A percentile compares a stretch with the other conserved stretches of the same genome.
Conservation (phyloP, 2,329 filamentous ascomycete species). For the Macrophomina phaseolina region DNA sequence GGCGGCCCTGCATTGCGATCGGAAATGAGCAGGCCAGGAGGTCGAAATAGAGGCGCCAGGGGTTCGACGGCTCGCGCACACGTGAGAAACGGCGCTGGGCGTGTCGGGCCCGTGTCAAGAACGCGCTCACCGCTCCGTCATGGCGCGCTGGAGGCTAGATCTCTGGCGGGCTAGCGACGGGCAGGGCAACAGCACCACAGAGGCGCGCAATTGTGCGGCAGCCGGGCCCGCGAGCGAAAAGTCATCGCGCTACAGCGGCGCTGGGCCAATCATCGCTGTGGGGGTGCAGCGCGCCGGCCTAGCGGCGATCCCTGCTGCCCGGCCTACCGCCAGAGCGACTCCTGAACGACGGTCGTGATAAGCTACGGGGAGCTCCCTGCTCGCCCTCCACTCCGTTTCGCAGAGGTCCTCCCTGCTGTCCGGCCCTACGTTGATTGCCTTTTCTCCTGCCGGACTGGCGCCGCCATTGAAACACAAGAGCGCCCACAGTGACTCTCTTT, state of each 20-base stretch:
- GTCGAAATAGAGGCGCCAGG: constrained; percentile 22
- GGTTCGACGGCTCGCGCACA: constrained; percentile 1
- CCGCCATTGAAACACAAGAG: constrained; percentile 9
- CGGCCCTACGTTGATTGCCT: constrained; percentile 14
- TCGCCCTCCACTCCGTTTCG: constrained; percentile 11
- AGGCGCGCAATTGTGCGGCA: not conserved
- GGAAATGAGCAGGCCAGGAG: constrained; percentile 19
- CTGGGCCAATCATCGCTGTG: constrained; percentile 18
- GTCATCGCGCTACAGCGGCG: not conserved
- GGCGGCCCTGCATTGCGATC: constrained; percentile 13
- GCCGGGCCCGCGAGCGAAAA: constrained; percentile 3
- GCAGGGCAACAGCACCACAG: constrained; percentile 11
- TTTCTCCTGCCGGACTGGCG: not conserved
- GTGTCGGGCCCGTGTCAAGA: not conserved
- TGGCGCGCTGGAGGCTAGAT: not conserved
- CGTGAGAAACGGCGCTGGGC: constrained; percentile 7
- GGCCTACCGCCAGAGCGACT: constrained; percentile 22
- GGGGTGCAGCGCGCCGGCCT: constrained; percentile 18
- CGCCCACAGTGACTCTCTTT: not conserved
- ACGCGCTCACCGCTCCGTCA: constrained; percentile 19
- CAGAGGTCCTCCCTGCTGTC: constrained; percentile 11
- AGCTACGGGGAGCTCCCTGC: constrained; percentile 22
- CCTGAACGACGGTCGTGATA: constrained; percentile 20
- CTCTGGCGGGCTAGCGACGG: not conserved
- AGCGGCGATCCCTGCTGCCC: constrained; percentile 24